Evolutionary conservation across 1,139 yeast species (phyloP).

Genomic region (Schizosaccharomyces versatilis): DNA sequence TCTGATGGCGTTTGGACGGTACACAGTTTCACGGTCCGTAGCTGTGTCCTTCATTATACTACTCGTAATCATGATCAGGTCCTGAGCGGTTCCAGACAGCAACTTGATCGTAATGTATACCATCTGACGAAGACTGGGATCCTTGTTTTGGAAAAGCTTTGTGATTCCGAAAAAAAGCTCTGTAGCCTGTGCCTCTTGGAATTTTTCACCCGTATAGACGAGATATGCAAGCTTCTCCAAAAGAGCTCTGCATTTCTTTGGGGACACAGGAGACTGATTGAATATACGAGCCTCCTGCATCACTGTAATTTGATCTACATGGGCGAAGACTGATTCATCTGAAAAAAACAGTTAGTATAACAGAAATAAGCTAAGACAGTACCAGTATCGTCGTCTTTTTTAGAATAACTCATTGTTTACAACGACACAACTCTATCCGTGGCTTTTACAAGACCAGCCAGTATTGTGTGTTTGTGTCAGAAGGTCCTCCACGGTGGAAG

Average conservation of each 20-base stretch:
- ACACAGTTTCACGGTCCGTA: constrained; percentile 51
- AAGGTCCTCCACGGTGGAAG: too few species aligned
- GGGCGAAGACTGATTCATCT: constrained; percentile 14
- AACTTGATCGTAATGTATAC: constrained; percentile 88
- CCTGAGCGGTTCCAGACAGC: constrained; percentile 62
- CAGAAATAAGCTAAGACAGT: background rate
- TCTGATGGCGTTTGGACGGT: constrained; percentile 87
- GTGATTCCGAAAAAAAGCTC: constrained; percentile 82
- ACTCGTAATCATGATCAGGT: constrained; percentile 90
- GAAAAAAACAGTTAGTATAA: background rate
- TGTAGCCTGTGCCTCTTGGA: constrained; percentile 79
- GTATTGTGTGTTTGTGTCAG: too few species aligned
- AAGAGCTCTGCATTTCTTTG: constrained; percentile 62
- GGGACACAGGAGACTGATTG: constrained; percentile 76
- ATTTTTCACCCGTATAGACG: constrained; percentile 63
- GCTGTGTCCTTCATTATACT: constrained; percentile 96
- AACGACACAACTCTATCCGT: background rate
- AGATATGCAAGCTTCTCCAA: constrained; percentile 46
- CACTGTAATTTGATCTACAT: constrained; percentile 82
- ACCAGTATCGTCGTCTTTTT: constrained; percentile 2
- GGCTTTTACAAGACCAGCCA: too few species aligned
- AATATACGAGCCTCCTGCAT: constrained; percentile 89
- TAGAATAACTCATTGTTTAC: background rate
- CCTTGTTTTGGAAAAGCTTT: constrained; percentile 82
- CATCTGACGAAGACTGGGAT: constrained; percentile 53